Evolutionary conservation across 352 stramenopile species (phyloP), one percentile per base, ranked within the genome.

Genomic region (Thalassiosira livingstoniorum): DNA sequence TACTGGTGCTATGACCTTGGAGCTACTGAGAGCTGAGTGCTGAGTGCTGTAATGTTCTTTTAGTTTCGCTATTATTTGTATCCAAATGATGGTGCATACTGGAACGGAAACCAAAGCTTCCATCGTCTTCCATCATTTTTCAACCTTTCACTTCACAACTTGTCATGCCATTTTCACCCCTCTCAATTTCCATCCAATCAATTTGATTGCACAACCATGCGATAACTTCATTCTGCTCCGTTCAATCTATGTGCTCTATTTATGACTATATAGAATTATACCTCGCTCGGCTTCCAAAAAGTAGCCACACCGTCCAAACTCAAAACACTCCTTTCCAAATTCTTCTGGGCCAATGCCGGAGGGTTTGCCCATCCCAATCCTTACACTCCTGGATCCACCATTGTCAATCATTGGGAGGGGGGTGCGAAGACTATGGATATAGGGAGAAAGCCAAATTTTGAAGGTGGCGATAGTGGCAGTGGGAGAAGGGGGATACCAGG

Each of bases 401-500:
- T 51, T 53, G 31, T 25, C 51, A 74, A 74, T 37, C 51, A 64
- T 37, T 74, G 65, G 65, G 35, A 64, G 23, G 4, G 47, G 4
- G 39, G 35, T 25, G 47, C 65, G 47, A 45, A 53, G 18, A 10
- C 21, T 13, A 72, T 72, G 15, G 31, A 62, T 45, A 58, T 74
- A 1, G 51, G 54, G n/a, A n/a, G n/a, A 53, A 35, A 68, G 53
- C 39, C 34, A 37, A 18, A 31, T 82, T 42, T 55, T 37, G 0
- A 57, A 55, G 1, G 0, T n/a, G 23, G 35, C 5, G 67, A 69
- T 4, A 75, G 85, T 75, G 79, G 66, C 66, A 67, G n/a, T 15
- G 37, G 42, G n/a, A 27, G 57, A 25, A 80, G 51, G 5, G 60
- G 75, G 0, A 89, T 79, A 94, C n/a, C 71, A 34, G 75, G 78